phyloP scores from a whole-genome alignment of 345 rosid species.

The Anacardium occidentale region DNA sequence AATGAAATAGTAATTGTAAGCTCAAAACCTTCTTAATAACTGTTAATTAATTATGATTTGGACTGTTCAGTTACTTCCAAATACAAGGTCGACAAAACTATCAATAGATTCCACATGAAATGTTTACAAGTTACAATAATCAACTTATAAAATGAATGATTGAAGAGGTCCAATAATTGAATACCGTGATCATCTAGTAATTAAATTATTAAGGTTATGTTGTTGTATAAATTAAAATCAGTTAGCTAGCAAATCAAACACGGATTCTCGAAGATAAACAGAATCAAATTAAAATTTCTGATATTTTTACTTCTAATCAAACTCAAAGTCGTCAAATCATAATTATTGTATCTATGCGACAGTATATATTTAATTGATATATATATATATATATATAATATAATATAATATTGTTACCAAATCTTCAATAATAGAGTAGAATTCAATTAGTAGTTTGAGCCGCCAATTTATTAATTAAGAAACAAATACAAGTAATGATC shows the following conservation, averaged over 20 bases:
- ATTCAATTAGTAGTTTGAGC: neutral
- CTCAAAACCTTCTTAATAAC: too few relatives aligned
- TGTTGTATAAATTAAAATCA: too few relatives aligned
- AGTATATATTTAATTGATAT: too few relatives aligned
- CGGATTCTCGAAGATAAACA: neutral
- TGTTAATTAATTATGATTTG: neutral
- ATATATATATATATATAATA: too few relatives aligned
- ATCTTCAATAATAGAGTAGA: neutral
- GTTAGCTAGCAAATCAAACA: neutral
- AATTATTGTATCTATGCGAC: too few relatives aligned
- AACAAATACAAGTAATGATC: too few relatives aligned
- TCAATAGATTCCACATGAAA: neutral
- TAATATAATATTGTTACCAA: neutral
- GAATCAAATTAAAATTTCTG: too few relatives aligned
- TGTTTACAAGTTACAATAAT: neutral
- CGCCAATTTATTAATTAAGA: neutral
- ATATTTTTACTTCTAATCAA: too few relatives aligned
- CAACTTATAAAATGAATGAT: neutral
- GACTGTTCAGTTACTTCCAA: slow-evolving; percentile 22
- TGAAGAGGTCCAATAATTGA: slow-evolving; percentile 15
- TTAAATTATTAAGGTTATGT: neutral
- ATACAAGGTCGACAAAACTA: slow-evolving; percentile 2
- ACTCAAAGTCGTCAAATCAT: too few relatives aligned
- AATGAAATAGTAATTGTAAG: too few relatives aligned
- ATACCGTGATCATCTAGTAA: too few relatives aligned